phyloP scores from a whole-genome alignment of 1,139 yeast genomes.

The Hemisphaericaspora xylofermentans region DNA sequence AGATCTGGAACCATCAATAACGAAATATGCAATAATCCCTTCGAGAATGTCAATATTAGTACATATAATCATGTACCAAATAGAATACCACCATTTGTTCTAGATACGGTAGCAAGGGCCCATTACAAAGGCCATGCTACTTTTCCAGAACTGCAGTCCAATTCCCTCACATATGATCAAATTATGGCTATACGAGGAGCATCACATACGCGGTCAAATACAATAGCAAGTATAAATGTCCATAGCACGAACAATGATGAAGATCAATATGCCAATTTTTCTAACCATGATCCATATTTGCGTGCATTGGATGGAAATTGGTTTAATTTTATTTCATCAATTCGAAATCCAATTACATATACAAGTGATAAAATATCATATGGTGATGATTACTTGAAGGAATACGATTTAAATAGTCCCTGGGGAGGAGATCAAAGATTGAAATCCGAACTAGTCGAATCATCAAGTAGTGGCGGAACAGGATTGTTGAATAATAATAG shows the following conservation, averaged over 20 bases:
- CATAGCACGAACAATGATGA: slow-evolving; percentile 19
- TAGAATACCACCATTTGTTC: slow-evolving; percentile 56
- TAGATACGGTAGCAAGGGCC: slow-evolving; percentile 52
- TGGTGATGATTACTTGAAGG: slow-evolving; percentile 23
- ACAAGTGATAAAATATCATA: slow-evolving; percentile 27
- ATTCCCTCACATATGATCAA: neutral
- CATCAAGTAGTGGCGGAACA: slow-evolving; percentile 10
- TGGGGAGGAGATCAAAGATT: slow-evolving; percentile 77
- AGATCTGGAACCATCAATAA: neutral
- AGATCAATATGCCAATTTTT: slow-evolving; percentile 34
- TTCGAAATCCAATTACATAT: slow-evolving; percentile 38
- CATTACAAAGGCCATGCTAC: slow-evolving; percentile 42
- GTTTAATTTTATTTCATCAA: slow-evolving; percentile 36
- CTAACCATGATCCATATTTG: slow-evolving; percentile 38
- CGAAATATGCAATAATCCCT: slow-evolving; percentile 16
- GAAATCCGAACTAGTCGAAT: slow-evolving; percentile 51
- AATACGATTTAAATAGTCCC: slow-evolving; percentile 33
- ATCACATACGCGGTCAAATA: neutral
- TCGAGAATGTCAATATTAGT: slow-evolving; percentile 27
- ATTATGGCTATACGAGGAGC: neutral
- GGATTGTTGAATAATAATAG: neutral
- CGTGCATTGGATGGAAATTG: slow-evolving; percentile 39
- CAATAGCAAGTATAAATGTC: neutral
- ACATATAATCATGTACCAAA: slow-evolving; percentile 41
- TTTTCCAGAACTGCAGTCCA: slow-evolving; percentile 1